Base-by-base conservation (phyloP, 140 eudicot genomes). In the Bidens hawaiensis region DNA sequence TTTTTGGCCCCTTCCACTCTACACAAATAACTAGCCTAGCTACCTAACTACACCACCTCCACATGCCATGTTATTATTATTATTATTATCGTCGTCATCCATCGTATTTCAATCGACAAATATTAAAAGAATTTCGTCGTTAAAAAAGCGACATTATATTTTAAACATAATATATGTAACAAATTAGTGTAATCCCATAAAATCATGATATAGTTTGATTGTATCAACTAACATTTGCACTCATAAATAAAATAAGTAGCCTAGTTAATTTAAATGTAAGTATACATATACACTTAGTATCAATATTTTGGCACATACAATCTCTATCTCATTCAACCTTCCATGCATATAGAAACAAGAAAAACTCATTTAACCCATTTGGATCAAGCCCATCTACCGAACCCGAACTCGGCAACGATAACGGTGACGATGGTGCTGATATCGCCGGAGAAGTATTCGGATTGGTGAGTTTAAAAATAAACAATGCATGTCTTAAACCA, bases 291-390 rank as follows among this genome's bases (percentile, higher is more conserved):
- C 45, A 38, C 45, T 11, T 38, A 38, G 15, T 10, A 24, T 50
- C 10, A 2, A 23, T 47, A 38, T n/a, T 27, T 50, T 60, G 41
- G 4, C 28, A 46, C 51, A 55, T 22, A 51, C 31, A 16, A 38
- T 38, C 3, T n/a, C n/a, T n/a, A 27, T 13, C 25, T 87, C 65
- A 84, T 64, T 90, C 96, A 59, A 87, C 83, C 41, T 79, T 90
- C 97, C 97, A 90, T 17, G 97, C 95, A 58, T 86, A 90, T 4
- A 90, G 85, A 71, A 86, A 90, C 30, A 90, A 64, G 81, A 84
- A 81, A 65, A 83, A 86, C 61, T 86, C 95, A 51, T 87, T 69
- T 40, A 85, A 40, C 24, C 77, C 82, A 31, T 38, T 69, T 43
- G 73, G 60, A 72, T 69, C 77, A 36, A 64, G 17, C 52, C 69